Evolutionary conservation across 1,284 basidiomycete genomes (phyloP), one percentile per base, ranked within the genome.

Genomic region (Papiliotrema laurentii): DNA sequence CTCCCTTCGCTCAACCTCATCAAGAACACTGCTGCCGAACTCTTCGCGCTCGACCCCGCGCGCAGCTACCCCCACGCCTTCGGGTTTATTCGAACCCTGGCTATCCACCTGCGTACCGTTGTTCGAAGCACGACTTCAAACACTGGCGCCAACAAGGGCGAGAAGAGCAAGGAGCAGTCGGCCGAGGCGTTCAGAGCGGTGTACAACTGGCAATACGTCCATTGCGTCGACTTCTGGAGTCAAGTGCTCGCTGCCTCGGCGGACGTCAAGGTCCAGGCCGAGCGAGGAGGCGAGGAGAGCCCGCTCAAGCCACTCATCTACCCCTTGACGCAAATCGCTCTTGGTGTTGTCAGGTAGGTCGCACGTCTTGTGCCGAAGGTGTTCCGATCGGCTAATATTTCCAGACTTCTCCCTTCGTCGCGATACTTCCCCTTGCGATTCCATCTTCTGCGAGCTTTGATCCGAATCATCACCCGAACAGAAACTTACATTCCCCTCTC

Each of bases 151-250:
- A 33, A n/a, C 45, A 33, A 24, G 33, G 36, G 22, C 38, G 31
- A 44, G 18, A 44, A 44, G 43, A 22, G 18, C 16, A 41, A 48
- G 31, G 16, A 26, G 5, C 40, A 49, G 13, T 31, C 35, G 0
- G 40, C 33, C 9, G 89, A 93, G 61, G 84, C 87, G 5, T 92
- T 87, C 76, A 86, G 85, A 70, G 84, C 87, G 59, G 91, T 97
- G 21, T 94, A 97, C 76, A 98, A 97, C 75, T 99, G 96, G 96
- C 94, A 97, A 72, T 98, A 87, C 62, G 86, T 88, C 5, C 94
- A 97, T 70, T 90, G 85, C 54, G 78, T 99, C 58, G 96, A 98
- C 76, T 97, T 98, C 66, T 99, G 96, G 96, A 82, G 83, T 43
- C 79, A 90, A 45, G 89, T 97, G 2, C 79, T 97, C n/a, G 85